phyloP scores from a whole-genome alignment of 2,329 filamentous ascomycete genomes.

The Hypoxylon sp. region DNA sequence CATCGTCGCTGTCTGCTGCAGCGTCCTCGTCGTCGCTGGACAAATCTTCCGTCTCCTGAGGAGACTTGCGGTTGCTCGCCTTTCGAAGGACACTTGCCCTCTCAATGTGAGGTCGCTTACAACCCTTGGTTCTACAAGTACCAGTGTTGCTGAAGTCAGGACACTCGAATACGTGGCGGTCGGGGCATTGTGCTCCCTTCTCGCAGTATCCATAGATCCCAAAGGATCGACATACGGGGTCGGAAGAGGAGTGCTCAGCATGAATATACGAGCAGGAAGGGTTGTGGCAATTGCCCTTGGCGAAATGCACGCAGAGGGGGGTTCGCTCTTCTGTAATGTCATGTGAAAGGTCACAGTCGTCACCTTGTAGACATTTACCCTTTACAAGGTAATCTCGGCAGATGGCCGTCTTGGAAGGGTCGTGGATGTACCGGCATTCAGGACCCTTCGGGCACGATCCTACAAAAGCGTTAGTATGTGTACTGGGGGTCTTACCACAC shows the following conservation, averaged over 20 bases:
- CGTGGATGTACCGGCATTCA: constrained; percentile 83
- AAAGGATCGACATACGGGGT: constrained; percentile 86
- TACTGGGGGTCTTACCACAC: constrained; percentile 57
- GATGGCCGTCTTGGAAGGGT: constrained; percentile 86
- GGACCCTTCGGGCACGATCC: constrained; percentile 89
- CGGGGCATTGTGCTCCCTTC: constrained; percentile 80
- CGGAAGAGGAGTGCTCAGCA: constrained; percentile 79
- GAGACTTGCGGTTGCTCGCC: constrained; percentile 63
- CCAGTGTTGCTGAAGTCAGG: constrained; percentile 95
- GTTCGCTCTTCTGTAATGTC: constrained; percentile 85
- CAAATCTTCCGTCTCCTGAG: constrained; percentile 73
- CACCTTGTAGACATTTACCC: constrained; percentile 80
- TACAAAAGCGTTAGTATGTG: constrained; percentile 64
- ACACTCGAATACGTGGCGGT: constrained; percentile 93
- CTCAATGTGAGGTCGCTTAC: constrained; percentile 88
- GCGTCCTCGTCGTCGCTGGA: constrained; percentile 83
- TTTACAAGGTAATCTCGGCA: constrained; percentile 90
- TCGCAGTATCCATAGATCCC: constrained; percentile 90
- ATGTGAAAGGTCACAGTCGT: constrained; percentile 91
- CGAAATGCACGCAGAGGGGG: constrained; percentile 89
- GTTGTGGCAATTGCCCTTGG: constrained; percentile 91
- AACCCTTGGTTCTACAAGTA: constrained; percentile 82
- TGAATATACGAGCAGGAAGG: constrained; percentile 88
- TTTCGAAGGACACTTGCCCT: constrained; percentile 84
- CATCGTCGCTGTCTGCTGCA: constrained; percentile 78